Percentiles rank a stretch among this genome's conserved stretches.
These are phyloP conservation scores for Chrysosporium keratinophilum DNA, from an alignment of 2,329 filamentous ascomycete species.

Conservation along the genomic window DNA sequence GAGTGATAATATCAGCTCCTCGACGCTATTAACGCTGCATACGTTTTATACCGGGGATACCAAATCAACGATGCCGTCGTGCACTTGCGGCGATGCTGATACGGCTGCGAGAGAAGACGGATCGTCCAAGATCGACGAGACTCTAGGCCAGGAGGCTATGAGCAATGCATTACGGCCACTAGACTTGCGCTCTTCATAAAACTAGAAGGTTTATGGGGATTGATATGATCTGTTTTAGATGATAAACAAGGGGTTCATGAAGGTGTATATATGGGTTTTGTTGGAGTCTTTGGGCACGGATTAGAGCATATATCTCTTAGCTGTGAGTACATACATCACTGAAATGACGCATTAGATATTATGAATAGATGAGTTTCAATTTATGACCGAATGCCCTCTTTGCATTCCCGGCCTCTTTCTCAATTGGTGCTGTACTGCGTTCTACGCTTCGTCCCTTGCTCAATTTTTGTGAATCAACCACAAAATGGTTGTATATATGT, in stretches of 20 bases:
- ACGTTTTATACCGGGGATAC: background rate
- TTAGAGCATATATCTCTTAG: too few relatives aligned
- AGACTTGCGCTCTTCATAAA: background rate
- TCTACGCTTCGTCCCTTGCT: too few relatives aligned
- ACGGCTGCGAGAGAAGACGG: background rate
- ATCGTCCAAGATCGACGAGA: background rate
- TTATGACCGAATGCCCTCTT: too few relatives aligned
- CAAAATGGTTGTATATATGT: too few relatives aligned
- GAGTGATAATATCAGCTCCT: slow-evolving; percentile 11
- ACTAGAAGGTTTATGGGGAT: too few relatives aligned
- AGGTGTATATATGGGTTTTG: background rate
- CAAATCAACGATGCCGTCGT: background rate
- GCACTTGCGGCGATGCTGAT: background rate
- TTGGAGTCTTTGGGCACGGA: too few relatives aligned
- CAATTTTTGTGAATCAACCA: too few relatives aligned
- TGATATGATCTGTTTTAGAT: background rate
- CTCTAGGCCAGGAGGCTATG: background rate
- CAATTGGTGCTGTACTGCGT: too few relatives aligned
- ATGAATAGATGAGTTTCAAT: too few relatives aligned
- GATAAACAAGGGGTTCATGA: background rate
- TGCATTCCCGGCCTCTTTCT: too few relatives aligned
- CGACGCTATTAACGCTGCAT: slow-evolving; percentile 11
- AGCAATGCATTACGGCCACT: background rate
- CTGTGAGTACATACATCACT: too few relatives aligned
- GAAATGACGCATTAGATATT: too few relatives aligned